Evolutionary conservation across 805 yeast species (phyloP).

Genomic region (Blastobotrys terrestris): DNA sequence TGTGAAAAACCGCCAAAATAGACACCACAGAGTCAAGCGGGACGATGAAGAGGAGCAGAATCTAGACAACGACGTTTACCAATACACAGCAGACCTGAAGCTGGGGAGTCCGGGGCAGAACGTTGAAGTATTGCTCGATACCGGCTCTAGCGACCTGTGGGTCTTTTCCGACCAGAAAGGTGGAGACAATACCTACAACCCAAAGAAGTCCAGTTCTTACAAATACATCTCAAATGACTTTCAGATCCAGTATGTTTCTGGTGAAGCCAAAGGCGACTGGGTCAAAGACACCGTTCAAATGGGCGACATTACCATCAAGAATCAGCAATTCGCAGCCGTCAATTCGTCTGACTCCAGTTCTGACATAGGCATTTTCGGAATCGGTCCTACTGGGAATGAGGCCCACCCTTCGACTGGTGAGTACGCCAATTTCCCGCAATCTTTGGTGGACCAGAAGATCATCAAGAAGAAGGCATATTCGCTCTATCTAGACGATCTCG

Average conservation of each 20-base stretch:
- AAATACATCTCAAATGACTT: constrained; percentile 12
- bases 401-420: neutral
- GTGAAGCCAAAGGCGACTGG: constrained; percentile 41
- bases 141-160: constrained; percentile 49
- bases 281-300: constrained; percentile 51
- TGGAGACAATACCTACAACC: constrained; percentile 4
- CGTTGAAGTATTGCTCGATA: constrained; percentile 38
- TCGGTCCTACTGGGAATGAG: constrained; percentile 15
- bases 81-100: constrained; percentile 18
- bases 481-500: constrained; percentile 44
- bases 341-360: neutral
- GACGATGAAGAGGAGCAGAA: neutral
- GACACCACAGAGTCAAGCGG: neutral
- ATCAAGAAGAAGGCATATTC: constrained; percentile 55
- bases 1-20: neutral
- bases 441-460: constrained; percentile 48
- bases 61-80: constrained; percentile 4
- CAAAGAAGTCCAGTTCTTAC: constrained; percentile 19
- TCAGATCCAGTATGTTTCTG: constrained; percentile 15
- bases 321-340: constrained; percentile 16
- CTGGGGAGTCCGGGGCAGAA: constrained; percentile 42
- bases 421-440: constrained; percentile 58
- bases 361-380: constrained; percentile 22
- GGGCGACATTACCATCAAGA: constrained; percentile 43
- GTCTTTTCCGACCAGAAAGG: constrained; percentile 24